These are phyloP conservation scores for Cochlearia excelsa DNA, from an alignment of 345 rosid genomes.

Conservation along the genomic window DNA sequence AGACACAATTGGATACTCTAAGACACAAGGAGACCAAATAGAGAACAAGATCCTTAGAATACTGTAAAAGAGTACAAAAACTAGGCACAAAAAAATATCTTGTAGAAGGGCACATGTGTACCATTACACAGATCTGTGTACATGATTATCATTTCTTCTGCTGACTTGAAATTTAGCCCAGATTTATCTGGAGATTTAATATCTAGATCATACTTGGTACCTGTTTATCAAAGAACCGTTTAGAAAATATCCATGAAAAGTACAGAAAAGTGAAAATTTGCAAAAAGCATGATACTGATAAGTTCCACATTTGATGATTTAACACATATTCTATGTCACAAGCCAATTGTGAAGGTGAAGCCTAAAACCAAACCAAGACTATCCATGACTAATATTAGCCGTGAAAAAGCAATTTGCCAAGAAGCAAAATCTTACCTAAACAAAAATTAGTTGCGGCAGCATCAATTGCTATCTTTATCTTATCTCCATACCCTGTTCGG, in stretches of 20 bases:
- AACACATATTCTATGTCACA: slow-evolving; percentile 8
- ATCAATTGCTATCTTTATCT: slow-evolving; percentile 88
- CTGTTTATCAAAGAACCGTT: slow-evolving; percentile 35
- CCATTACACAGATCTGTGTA: slow-evolving; percentile 82
- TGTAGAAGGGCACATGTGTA: slow-evolving; percentile 34
- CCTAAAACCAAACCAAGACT: slow-evolving; percentile 21
- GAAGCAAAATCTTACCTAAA: slow-evolving; percentile 53
- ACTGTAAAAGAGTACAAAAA: slow-evolving; percentile 5
- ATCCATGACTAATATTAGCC: slow-evolving; percentile 7
- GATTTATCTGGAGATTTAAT: slow-evolving; percentile 60
- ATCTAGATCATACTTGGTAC: slow-evolving; percentile 94
- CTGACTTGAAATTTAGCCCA: slow-evolving; percentile 87
- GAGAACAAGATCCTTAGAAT: slow-evolving; percentile 18
- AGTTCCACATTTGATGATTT: slow-evolving; percentile 4
- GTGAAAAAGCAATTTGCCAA: slow-evolving; percentile 15
- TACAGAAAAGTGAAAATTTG: neutral
- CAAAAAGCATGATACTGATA: slow-evolving; percentile 2
- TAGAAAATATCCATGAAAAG: slow-evolving; percentile 14
- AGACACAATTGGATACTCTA: slow-evolving; percentile 80
- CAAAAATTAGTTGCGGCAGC: slow-evolving; percentile 87
- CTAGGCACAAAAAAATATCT: slow-evolving; percentile 1
- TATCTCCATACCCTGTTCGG: slow-evolving; percentile 80
- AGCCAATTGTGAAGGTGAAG: slow-evolving; percentile 17
- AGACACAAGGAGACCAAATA: slow-evolving; percentile 26
- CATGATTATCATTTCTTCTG: slow-evolving; percentile 91